Base-by-base conservation (phyloP, 2,329 filamentous ascomycete species). In the Apiospora sp. region DNA sequence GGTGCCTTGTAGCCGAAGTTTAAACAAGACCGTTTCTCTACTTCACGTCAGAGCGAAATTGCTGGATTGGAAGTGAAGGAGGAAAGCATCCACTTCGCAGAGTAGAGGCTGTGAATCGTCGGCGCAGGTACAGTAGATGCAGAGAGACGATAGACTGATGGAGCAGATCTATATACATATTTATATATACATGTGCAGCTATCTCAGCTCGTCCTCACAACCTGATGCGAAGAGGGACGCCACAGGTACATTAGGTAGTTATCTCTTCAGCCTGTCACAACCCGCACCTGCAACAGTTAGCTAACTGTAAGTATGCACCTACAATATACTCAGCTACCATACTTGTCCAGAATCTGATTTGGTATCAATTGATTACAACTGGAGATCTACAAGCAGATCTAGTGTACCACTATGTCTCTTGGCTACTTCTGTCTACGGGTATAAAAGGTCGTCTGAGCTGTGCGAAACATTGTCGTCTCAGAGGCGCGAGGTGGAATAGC, bases 1-100 rank as follows among this genome's bases (percentile, higher is more conserved):
- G 58, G 34, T 54, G 37, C 46, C 68, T 70, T 70, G 68, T 70
- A 70, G 68, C 68, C 68, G 48, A 70, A 70, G 68, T 70, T 44
- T 70, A 70, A 70, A 70, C 46, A 37, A 70, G 34, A 41, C 58
- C 58, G 58, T 64, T 64, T 64, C 34, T 64, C 34, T 37, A 41
- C 30, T 61, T 64, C 58, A 64, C 58, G 58, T 64, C 58, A 64
- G 58, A 64, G 58, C 58, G 58, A 34, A 64, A 64, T 64, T 64
- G 58, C 22, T 64, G 30, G 58, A 12, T 24, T 64, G 12, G 34
- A 41, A 64, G 58, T 30, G 54, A 64, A 37, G 14, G 22, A 34
- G 27, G 41, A n/a, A 64, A 41, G 30, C 58, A n/a, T 41, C 10
- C 58, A 64, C 58, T 61, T 61, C 54, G 4, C 19, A 12, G 34